These are phyloP conservation scores for Rhodosporidiobolus sp. DNA, from an alignment of 768 basidiomycete species.

Conservation along the genomic window DNA sequence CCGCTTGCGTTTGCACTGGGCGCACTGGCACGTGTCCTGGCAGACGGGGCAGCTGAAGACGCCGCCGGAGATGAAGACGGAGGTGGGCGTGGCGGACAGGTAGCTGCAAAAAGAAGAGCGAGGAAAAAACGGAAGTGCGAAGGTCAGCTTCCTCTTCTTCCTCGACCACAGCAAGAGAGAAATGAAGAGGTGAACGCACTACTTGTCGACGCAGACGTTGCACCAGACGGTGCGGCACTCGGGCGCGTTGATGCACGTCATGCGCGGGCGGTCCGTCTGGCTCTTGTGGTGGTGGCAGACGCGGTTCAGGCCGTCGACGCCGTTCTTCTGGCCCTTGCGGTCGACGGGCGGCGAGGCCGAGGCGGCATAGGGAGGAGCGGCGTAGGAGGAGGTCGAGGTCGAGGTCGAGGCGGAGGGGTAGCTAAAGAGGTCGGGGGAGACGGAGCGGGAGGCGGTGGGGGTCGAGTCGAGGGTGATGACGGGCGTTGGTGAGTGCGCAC, in stretches of 20 bases:
- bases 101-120: constrained; percentile 26
- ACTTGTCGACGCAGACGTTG: constrained; percentile 21
- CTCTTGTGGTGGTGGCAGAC: constrained; percentile 33
- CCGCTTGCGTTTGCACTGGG: constrained; percentile 15
- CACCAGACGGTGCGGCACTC: constrained; percentile 31
- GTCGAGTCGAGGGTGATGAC: constrained; percentile 11
- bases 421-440: background rate
- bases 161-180: background rate
- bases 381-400: background rate
- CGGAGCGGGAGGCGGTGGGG: background rate
- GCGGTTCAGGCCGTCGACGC: constrained; percentile 16
- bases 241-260: constrained; percentile 27
- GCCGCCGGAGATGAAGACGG: background rate
- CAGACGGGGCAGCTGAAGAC: constrained; percentile 28
- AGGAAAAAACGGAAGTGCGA: no score
- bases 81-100: constrained; percentile 9
- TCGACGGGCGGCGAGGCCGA: background rate
- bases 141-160: background rate
- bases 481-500: background rate
- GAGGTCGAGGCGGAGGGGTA: background rate
- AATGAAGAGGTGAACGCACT: constrained; percentile 8
- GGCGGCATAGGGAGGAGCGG: background rate
- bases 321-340: background rate
- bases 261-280: constrained; percentile 14
- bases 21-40: constrained; percentile 10